Conservation (phyloP, 352 stramenopile genomes). For the Globisporangium uncinulatum region DNA sequence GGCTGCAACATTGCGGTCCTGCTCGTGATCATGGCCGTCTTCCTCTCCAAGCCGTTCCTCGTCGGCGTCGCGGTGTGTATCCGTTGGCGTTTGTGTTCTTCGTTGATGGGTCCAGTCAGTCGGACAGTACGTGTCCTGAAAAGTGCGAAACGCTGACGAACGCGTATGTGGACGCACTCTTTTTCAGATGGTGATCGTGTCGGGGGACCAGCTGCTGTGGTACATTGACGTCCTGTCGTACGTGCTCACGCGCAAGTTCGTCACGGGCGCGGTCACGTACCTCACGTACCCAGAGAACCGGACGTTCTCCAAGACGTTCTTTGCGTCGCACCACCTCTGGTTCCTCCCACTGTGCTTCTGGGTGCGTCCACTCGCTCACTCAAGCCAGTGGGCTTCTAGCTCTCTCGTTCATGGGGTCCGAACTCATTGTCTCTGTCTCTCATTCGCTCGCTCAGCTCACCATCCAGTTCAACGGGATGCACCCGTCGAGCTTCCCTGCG, state of each 20-base stretch:
- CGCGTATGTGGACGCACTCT: not conserved
- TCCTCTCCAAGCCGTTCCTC: constrained; percentile 77
- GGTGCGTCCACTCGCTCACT: constrained; percentile 23
- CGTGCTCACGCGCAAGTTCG: constrained; percentile 76
- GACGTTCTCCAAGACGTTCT: constrained; percentile 77
- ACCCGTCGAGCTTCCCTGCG: constrained; percentile 53
- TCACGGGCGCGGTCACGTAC: constrained; percentile 89
- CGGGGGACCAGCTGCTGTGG: constrained; percentile 92
- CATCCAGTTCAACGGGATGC: constrained; percentile 62
- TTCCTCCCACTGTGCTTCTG: constrained; percentile 79
- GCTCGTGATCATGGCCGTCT: constrained; percentile 58
- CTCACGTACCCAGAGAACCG: constrained; percentile 79
- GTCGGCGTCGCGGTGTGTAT: constrained; percentile 68
- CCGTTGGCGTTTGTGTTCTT: constrained; percentile 15
- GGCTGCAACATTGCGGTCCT: constrained; percentile 75
- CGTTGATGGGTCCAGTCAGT: not conserved
- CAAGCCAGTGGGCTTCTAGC: not conserved
- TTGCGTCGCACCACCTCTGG: constrained; percentile 79
- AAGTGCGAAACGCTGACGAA: too few species aligned
- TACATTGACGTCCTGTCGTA: constrained; percentile 84
- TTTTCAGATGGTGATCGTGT: constrained; percentile 84
- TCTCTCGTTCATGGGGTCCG: not conserved
- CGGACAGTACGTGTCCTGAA: too few species aligned
- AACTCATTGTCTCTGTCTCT: not conserved
- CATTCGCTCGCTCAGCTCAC: constrained; percentile 34